Percentiles rank a stretch among this genome's conserved stretches.
These are phyloP conservation scores for Oldenlandia corymbosa DNA, from an alignment of 257 asterid species.

Conservation along the genomic window DNA sequence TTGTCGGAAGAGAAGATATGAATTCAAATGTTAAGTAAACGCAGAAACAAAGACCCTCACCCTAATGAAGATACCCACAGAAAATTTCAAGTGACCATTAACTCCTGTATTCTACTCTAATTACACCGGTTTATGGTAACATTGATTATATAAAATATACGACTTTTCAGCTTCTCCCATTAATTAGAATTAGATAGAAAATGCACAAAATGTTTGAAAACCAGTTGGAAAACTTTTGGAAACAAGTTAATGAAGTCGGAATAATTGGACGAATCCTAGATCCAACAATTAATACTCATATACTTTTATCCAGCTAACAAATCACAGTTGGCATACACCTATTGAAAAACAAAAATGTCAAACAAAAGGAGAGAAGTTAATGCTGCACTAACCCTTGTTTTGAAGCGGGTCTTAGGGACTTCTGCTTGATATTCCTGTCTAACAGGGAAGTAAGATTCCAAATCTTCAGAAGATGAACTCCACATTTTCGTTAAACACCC, in stretches of 20 bases:
- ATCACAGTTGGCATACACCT: no score
- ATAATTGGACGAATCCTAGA: background rate
- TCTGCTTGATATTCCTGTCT: conserved; percentile 82
- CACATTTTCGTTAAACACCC: conserved; percentile 22
- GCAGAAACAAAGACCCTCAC: background rate
- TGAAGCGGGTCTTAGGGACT: conserved; percentile 78
- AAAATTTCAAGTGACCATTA: background rate
- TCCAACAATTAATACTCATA: background rate
- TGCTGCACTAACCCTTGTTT: conserved; percentile 61
- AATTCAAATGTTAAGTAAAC: background rate
- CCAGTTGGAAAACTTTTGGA: background rate
- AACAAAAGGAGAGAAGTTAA: conserved; percentile 2
- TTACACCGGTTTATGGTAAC: background rate
- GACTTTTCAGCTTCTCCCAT: background rate
- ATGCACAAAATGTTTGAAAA: background rate
- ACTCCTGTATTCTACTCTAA: background rate
- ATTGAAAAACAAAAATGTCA: conserved; percentile 9
- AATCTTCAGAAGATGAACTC: conserved; percentile 51
- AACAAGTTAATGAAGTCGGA: background rate
- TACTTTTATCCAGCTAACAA: background rate
- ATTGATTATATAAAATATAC: background rate
- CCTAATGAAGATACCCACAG: background rate
- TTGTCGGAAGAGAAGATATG: background rate
- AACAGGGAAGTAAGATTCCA: conserved; percentile 72
- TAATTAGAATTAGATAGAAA: background rate